Base-by-base conservation (phyloP, 2,329 filamentous ascomycete species). In the Didymella exigua region DNA sequence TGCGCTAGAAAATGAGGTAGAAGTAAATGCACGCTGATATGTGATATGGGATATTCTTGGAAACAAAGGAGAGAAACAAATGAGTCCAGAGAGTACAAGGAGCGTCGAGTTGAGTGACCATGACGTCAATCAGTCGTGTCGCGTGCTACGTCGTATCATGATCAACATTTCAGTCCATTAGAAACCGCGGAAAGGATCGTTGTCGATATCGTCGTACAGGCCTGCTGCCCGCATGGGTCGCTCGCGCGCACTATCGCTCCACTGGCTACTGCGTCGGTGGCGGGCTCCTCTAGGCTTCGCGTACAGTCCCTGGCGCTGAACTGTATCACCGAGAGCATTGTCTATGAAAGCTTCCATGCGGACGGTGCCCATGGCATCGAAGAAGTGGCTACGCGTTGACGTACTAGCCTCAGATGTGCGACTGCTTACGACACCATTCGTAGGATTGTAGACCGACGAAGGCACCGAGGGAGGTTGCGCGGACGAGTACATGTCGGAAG, bases 291-390 rank as follows among this genome's bases (percentile, higher is more conserved):
- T 65, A 23, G 65, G 42, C 33, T 63, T 60, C 13, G 58, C 49
- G 27, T 45, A 26, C n/a, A 62, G 50, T 16, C 51, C 56, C 27
- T 48, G 47, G 16, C 54, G 45, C 26, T 60, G 55, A 31, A 57
- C 61, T 8, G 60, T 52, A 23, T 72, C 70, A 6, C 64, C 64
- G 4, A 75, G 52, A 24, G 70, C 72, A 29, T 78, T 77, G 60
- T 86, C 84, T 63, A 99, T 96, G 73, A 98, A 99, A 0, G 95
- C 95, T 75, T 98, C 93, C 93, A 99, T 98, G 24, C 95, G 86
- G 41, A 98, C 86, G 2, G 93, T 98, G 1, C 93, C 92, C 54
- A 96, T 72, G 23, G 89, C 89, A 65, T 96, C 92, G 69, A 95
- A 95, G 77, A 95, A 93, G 73, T 84, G 83, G 52, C 75, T 46